Evolutionary conservation across 176 grass and related monocot genomes (phyloP).

Genomic region (Eragrostis curvula): DNA sequence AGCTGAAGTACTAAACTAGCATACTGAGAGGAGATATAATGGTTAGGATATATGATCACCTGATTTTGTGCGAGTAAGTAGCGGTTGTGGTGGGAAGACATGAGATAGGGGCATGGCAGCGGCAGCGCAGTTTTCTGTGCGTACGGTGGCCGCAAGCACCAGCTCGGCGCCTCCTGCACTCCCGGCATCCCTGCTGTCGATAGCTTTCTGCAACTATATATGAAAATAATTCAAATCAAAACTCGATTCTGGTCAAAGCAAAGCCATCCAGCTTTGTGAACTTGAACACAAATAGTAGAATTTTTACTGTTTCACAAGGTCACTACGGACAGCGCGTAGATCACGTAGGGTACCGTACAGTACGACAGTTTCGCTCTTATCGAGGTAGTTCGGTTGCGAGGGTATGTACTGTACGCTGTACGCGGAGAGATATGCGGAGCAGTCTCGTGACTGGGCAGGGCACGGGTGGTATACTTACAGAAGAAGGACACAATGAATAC

Average conservation of each 20-base stretch:
- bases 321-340: neutral
- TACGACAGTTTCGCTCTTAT: neutral
- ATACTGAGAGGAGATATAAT: neutral
- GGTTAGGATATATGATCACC: conserved; percentile 17
- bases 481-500: conserved; percentile 50
- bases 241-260: neutral
- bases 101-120: conserved; percentile 50
- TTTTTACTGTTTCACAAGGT: neutral
- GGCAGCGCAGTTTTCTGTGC: conserved; percentile 13
- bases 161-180: neutral
- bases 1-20: neutral
- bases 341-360: neutral
- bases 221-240: neutral
- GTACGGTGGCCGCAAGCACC: conserved; percentile 34
- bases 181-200: neutral
- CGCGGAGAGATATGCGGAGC: no score
- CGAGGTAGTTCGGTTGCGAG: neutral
- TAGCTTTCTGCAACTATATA: conserved; percentile 28
- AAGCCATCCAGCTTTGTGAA: neutral
- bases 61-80: conserved; percentile 49
- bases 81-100: conserved; percentile 44
- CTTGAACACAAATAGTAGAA: neutral
- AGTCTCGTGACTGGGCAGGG: conserved; percentile 32
- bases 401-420: neutral
- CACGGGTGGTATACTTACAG: neutral